Conservation (phyloP, 2,329 filamentous ascomycete genomes). For the Cercospora zeina region DNA sequence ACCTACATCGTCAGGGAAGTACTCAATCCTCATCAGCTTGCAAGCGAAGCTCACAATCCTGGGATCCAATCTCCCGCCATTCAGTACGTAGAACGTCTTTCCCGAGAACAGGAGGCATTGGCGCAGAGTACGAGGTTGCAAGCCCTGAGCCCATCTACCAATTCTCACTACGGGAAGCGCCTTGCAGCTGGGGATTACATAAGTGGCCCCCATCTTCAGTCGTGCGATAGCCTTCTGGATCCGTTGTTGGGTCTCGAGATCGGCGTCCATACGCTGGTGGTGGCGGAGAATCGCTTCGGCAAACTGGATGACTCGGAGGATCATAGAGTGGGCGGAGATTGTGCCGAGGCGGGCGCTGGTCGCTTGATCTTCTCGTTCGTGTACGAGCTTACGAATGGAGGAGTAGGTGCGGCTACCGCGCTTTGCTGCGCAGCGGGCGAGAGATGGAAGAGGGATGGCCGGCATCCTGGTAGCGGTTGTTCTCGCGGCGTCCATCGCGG, state of each 20-base stretch:
- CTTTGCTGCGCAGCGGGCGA: neutral
- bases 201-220: neutral
- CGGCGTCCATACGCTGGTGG: neutral
- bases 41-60: neutral
- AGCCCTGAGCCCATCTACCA: neutral
- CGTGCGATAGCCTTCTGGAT: neutral
- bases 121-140: neutral
- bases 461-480: neutral
- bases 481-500: neutral
- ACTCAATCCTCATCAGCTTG: neutral
- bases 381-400: neutral
- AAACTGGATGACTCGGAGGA: conserved; percentile 4
- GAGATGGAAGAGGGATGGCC: neutral
- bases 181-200: neutral
- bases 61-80: neutral
- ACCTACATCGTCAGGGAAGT: neutral
- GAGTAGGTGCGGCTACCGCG: neutral
- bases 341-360: neutral
- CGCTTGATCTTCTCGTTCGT: conserved; percentile 4
- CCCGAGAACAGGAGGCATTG: neutral
- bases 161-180: neutral
- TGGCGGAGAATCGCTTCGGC: neutral
- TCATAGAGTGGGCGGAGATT: neutral
- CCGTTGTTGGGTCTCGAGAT: neutral
- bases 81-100: neutral